phyloP scores from a whole-genome alignment of 2,329 filamentous ascomycete genomes.

The Aspergillus sp. region DNA sequence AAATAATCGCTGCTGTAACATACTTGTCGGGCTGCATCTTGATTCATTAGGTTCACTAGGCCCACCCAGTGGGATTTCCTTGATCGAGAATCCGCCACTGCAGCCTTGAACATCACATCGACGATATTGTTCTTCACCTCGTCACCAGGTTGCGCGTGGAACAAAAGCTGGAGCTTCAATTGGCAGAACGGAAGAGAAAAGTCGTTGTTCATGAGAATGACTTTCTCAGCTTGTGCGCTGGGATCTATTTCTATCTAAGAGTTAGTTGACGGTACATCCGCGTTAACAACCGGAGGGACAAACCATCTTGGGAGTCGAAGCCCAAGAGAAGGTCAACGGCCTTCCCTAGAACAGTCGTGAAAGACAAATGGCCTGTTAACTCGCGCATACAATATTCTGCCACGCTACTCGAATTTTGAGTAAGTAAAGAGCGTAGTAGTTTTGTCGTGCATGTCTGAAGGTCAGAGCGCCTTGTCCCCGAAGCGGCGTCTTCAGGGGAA shows the following conservation, averaged over 20 bases:
- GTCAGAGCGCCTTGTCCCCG: conserved; percentile 11
- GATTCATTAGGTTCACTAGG: conserved; percentile 38
- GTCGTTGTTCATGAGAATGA: conserved; percentile 38
- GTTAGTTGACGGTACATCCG: conserved; percentile 9
- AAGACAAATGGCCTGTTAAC: conserved; percentile 27
- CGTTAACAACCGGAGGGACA: neutral
- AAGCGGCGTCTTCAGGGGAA: neutral
- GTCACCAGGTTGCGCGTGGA: conserved; percentile 30
- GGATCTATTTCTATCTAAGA: conserved; percentile 2
- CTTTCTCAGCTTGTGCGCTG: conserved; percentile 34
- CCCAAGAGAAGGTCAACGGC: conserved; percentile 36
- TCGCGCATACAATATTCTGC: conserved; percentile 30
- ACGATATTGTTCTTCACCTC: conserved; percentile 33
- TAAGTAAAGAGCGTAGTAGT: conserved; percentile 35
- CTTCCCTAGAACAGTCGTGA: conserved; percentile 28
- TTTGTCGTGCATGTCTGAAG: conserved; percentile 25
- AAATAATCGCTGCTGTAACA: conserved; percentile 10
- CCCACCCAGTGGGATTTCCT: conserved; percentile 40
- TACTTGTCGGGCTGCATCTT: conserved; percentile 38
- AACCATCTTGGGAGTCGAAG: conserved; percentile 22
- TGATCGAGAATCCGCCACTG: conserved; percentile 35
- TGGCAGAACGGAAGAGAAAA: conserved; percentile 46
- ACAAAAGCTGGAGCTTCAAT: conserved; percentile 42
- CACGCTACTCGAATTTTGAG: conserved; percentile 31
- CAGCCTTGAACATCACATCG: conserved; percentile 42